Evolutionary conservation across 1,284 basidiomycete species (phyloP), one percentile per base, ranked within the genome.

Genomic region (Coriolopsis trogii): DNA sequence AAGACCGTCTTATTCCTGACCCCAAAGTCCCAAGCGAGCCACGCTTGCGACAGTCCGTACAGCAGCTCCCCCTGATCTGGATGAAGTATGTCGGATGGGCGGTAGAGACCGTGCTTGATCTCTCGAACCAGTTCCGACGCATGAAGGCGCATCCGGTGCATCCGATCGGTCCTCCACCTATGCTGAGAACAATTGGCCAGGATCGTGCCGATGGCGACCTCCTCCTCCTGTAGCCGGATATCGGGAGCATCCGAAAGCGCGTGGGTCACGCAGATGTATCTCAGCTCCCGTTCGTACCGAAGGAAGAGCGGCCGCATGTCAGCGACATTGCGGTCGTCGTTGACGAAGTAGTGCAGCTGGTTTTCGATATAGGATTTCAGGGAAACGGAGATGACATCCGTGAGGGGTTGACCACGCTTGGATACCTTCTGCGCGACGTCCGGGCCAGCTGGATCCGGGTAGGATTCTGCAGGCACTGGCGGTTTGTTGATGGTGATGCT

Each of bases 121-220:
- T 85, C 79, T 3, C 72, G 68, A n/a, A 82, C 80, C 23, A 89
- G 72, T 29, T 70, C 75, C n/a, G 63, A 67, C 2, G 79, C 67
- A 58, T 89, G 85, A 8, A 80, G 69, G 38, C 75, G 73, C 85
- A 91, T 86, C 16, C 82, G 76, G 47, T 82, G 75, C 50, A 80
- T 79, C 30, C 86, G 75, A 56, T 84, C 80, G 41, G 68, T 76
- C 53, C 87, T 72, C 75, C 79, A 84, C 29, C 84, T 70, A 46
- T 72, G 77, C 56, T 88, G 82, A 2, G 79, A 66, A 41, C 67
- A 72, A 36, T 82, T 83, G 1, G 83, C 84, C 33, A 89, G 69
- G 53, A 92, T 91, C 0, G 85, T 84, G 13, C 88, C 87, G 7
- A 84, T 71, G 1, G 89, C 82, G 21, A 90, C 75, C 61, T 92